Conservation (phyloP, 2,329 filamentous ascomycete species). For the Colletotrichum destructivum region DNA sequence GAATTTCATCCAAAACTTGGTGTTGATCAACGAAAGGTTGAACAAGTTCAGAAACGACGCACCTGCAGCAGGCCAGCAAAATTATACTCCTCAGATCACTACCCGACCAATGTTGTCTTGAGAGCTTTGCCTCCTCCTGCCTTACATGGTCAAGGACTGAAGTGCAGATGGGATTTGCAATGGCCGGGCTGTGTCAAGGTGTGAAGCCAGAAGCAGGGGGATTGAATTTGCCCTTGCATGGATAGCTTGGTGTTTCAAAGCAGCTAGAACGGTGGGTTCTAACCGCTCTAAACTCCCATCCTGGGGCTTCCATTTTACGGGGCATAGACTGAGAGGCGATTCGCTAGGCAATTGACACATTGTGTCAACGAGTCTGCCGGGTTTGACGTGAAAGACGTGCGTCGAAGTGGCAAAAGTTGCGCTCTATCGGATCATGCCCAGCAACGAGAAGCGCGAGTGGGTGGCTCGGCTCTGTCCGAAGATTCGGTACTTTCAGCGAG, state of each 20-base stretch:
- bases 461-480: background rate
- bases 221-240: constrained; percentile 28
- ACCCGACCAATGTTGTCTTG: constrained; percentile 15
- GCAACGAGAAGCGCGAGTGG: no score
- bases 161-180: constrained; percentile 12
- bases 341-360: background rate
- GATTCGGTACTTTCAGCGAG: background rate
- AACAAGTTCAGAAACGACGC: constrained; percentile 20
- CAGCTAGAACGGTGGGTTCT: constrained; percentile 22
- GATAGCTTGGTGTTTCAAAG: constrained; percentile 34
- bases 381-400: constrained; percentile 13
- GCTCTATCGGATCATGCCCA: constrained; percentile 4
- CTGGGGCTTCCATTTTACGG: constrained; percentile 10
- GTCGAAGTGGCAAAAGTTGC: constrained; percentile 14
- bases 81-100: constrained; percentile 17
- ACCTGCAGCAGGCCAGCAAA: constrained; percentile 5
- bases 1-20: constrained; percentile 19
- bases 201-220: background rate
- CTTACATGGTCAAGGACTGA: background rate
- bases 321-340: background rate
- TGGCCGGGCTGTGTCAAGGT: constrained; percentile 1
- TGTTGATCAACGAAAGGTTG: constrained; percentile 17
- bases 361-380: constrained; percentile 2
- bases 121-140: constrained; percentile 7
- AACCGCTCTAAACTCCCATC: constrained; percentile 18